These are phyloP conservation scores for Huiozyma naganishii DNA, from an alignment of 805 yeast species.

Conservation along the genomic window DNA sequence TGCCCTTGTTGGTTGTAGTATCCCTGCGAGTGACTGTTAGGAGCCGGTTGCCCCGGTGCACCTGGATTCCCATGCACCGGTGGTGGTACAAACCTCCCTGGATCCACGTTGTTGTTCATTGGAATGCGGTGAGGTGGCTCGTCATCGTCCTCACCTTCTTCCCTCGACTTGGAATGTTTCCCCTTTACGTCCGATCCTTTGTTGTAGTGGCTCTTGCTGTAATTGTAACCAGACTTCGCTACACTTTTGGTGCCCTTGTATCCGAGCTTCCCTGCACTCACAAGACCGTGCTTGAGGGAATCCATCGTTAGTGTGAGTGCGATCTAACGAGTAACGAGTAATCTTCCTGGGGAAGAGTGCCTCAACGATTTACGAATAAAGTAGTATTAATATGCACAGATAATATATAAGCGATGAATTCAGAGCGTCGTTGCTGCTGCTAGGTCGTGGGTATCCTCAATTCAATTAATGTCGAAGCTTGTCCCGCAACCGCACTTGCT, in stretches of 20 bases:
- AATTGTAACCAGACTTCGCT: conserved; percentile 30
- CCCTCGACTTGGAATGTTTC: conserved; percentile 5
- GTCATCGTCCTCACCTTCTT: conserved; percentile 1
- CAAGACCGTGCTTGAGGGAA: conserved; percentile 4
- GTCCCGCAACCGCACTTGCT: conserved; percentile 79
- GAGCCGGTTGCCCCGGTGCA: too few species aligned
- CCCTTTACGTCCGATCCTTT: conserved; percentile 11
- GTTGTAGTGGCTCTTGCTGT: conserved; percentile 25
- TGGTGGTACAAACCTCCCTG: too few species aligned
- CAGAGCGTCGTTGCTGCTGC: background rate
- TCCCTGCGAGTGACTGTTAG: too few species aligned
- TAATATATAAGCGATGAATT: too few species aligned
- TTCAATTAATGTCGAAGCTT: conserved; percentile 46
- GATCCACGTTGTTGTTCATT: too few species aligned
- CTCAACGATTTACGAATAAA: background rate
- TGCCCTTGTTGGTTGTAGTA: too few species aligned
- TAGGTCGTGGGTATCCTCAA: background rate
- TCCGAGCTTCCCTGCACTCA: conserved; percentile 9
- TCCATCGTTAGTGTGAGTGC: conserved; percentile 28
- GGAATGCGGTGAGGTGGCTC: background rate
- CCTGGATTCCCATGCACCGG: too few species aligned
- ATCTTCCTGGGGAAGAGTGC: background rate
- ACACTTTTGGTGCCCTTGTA: conserved; percentile 30
- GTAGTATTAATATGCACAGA: background rate
- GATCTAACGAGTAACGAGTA: background rate